Evolutionary conservation across 2,329 filamentous ascomycete genomes (phyloP), one percentile per base, ranked within the genome.

Genomic region (Biscogniauxia sp.): DNA sequence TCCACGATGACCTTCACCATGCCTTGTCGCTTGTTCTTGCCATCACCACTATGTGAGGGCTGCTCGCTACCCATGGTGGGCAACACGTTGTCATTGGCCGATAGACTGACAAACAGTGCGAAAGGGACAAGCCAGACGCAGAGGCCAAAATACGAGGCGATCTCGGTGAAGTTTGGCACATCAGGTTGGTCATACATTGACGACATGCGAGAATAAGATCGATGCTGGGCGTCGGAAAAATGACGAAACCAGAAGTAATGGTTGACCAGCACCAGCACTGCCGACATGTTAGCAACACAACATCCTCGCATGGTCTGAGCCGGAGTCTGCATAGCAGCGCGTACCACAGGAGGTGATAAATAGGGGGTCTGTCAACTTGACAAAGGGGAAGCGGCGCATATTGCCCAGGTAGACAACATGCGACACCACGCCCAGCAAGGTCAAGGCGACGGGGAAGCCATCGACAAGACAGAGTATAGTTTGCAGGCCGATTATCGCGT

Each of bases 61-160:
- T 83, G 80, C 65, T 93, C 90, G 54, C 86, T 92, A 13, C 92
- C 92, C 84, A 97, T 97, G 7, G 89, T 96, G 0, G 95, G 95
- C 56, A 99, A 79, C 3, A 98, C 92, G 72, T 98, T 98, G 73
- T 99, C 95, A 58, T 93, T 92, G 0, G 95, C 95, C 19, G 92
- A 96, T 51, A 99, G 78, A 70, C 91, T 96, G 55, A 99, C 94
- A 72, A 99, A 99, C 15, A 99, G 82, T 17, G 93, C 88, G 73
- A 99, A 99, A 0, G 95, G 95, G 0, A 98, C 91, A 1, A 99
- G 83, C 95, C 95, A 99, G 0, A 99, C 93, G 70, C 93, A 97
- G 1, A 99, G 81, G 0, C 95, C 95, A 72, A 99, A 99, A 77
- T 95, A 99, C 0, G 92, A 94, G 0, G 95, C 93, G 52, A 98